Conservation (phyloP, 164 flowering plant genomes). For the Tinospora cordifolia region DNA sequence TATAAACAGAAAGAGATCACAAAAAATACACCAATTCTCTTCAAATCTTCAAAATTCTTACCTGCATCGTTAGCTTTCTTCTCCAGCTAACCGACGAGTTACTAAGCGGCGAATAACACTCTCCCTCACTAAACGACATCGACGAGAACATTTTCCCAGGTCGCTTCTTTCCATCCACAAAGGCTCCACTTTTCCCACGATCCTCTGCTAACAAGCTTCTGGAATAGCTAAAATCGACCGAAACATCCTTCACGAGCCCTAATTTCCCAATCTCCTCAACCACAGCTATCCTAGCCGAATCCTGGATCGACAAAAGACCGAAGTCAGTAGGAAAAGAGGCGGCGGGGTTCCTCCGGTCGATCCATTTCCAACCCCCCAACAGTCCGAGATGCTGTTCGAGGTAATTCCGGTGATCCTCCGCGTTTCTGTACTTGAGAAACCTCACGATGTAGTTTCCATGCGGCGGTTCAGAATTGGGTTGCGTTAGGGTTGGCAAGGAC, state of each 20-base stretch:
- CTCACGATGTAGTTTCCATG: constrained; percentile 63
- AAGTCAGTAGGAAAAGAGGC: constrained; percentile 77
- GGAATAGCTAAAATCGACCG: constrained; percentile 49
- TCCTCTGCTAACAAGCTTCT: constrained; percentile 40
- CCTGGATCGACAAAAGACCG: constrained; percentile 58
- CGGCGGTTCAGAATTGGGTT: constrained; percentile 3
- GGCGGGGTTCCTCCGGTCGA: constrained; percentile 74
- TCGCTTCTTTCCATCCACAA: constrained; percentile 56
- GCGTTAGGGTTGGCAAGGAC: constrained; percentile 5
- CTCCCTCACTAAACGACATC: constrained; percentile 63
- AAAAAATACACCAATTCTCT: neutral
- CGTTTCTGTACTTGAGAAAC: constrained; percentile 47
- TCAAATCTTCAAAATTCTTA: constrained; percentile 5
- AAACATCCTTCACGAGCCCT: constrained; percentile 78
- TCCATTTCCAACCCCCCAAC: constrained; percentile 71
- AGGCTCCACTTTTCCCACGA: constrained; percentile 23
- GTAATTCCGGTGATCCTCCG: constrained; percentile 47
- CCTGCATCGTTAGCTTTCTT: constrained; percentile 62
- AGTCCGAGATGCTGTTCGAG: constrained; percentile 31
- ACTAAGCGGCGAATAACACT: constrained; percentile 13
- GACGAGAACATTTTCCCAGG: constrained; percentile 86
- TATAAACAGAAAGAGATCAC: neutral
- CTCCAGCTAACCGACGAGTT: constrained; percentile 44
- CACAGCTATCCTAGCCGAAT: constrained; percentile 23
- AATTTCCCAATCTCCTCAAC: constrained; percentile 47